Evolutionary conservation across 2,329 filamentous ascomycete genomes (phyloP), one percentile per base, ranked within the genome.

Genomic region (Sarocladiaceae sp.): DNA sequence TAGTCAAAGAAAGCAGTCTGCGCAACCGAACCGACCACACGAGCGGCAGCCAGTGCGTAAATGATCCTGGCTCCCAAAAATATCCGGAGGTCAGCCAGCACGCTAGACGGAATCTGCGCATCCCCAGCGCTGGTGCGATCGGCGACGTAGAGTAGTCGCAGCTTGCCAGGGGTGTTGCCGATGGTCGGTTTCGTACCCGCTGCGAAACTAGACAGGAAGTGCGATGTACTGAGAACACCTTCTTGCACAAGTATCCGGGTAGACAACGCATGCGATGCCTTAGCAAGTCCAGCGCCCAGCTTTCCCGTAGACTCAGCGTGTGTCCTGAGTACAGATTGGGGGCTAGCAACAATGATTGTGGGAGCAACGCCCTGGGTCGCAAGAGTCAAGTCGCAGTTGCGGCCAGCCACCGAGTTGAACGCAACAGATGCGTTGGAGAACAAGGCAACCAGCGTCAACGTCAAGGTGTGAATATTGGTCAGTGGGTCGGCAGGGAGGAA

Each of bases 1-100:
- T 97, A 97, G 60, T 97, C 91, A 58, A 87, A 94, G 31, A 90
- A 74, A 49, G 87, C 82, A 6, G 87, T 95, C 66, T 97, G 91
- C 1, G 84, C 72, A n/a, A 95, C 78, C 1, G 90, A 84, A 29
- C 93, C 93, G 2, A 90, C 91, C n/a, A 97, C 86, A 48, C 80
- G 78, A 19, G 88, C 72, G 1, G 85, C 82, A 15, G 88, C 85
- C 45, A 98, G 72, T 3, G 89, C 90, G 62, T 97, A 95, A 42
- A 94, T 73, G 46, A 96, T 73, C 43, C 88, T 80, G 2, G 88
- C 83, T 21, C 84, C 79, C 2, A 85, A 87, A 62, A 89, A 87
- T 43, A 94, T 76, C 35, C 90, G 81, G 46, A 97, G 66, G 57
- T 96, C 88, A 0, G 85, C 88, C 32, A 97, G 72, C 42, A 82